These are phyloP conservation scores for Komagataella kurtzmanii DNA, from an alignment of 805 yeast genomes.

Conservation along the genomic window DNA sequence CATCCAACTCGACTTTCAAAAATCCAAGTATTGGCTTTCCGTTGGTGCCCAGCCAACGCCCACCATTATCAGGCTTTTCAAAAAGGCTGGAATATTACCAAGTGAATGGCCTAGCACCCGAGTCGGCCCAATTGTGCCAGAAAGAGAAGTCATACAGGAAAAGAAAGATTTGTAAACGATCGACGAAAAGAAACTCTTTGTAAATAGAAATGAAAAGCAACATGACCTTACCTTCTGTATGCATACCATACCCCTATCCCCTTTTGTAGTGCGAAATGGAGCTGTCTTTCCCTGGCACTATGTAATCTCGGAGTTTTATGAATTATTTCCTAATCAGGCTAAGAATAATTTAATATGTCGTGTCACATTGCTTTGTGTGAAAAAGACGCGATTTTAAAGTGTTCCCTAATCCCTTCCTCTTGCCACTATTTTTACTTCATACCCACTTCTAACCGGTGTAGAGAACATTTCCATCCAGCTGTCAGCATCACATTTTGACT, in stretches of 20 bases:
- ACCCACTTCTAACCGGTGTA: neutral
- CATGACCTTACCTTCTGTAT: neutral
- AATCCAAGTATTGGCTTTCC: constrained; percentile 93
- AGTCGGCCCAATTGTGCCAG: constrained; percentile 9
- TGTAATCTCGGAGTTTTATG: neutral
- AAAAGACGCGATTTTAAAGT: neutral
- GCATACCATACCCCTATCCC: neutral
- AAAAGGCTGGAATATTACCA: constrained; percentile 61
- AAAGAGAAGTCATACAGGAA: constrained; percentile 7
- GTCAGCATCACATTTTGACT: neutral
- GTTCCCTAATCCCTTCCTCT: neutral
- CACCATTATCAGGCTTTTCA: constrained; percentile 61
- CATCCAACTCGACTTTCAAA: constrained; percentile 69
- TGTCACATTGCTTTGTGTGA: neutral
- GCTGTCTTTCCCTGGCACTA: neutral
- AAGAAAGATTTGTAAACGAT: constrained; percentile 1
- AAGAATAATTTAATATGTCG: neutral
- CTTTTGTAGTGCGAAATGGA: neutral
- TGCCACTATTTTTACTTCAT: neutral
- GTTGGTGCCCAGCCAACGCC: constrained; percentile 94
- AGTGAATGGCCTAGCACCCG: constrained; percentile 44
- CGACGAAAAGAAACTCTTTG: neutral
- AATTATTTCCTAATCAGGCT: neutral
- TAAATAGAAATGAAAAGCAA: neutral
- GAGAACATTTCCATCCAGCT: too few species aligned